phyloP scores from a whole-genome alignment of 2,329 filamentous ascomycete genomes.

The Didymella keratinophila region DNA sequence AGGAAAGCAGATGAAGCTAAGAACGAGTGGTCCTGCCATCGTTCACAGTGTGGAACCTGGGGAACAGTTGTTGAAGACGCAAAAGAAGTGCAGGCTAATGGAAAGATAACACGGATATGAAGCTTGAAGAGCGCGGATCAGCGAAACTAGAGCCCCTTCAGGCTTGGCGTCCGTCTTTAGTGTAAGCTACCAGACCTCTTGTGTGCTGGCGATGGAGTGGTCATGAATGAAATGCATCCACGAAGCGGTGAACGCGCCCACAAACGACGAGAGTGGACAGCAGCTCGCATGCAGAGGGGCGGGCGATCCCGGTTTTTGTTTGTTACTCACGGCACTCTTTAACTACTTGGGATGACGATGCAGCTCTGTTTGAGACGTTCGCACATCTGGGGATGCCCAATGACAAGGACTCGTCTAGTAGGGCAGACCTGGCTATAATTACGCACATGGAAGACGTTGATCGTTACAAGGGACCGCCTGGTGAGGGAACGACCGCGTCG shows the following conservation, averaged over 20 bases:
- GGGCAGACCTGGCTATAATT: slow-evolving; percentile 14
- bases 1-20: slow-evolving; percentile 27
- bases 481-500: slow-evolving; percentile 13
- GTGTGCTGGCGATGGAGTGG: slow-evolving; percentile 13
- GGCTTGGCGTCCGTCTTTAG: slow-evolving; percentile 12
- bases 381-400: slow-evolving; percentile 19
- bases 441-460: slow-evolving; percentile 19
- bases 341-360: slow-evolving; percentile 16
- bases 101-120: slow-evolving; percentile 8
- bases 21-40: slow-evolving; percentile 27
- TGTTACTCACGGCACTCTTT: slow-evolving; percentile 12
- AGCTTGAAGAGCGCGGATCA: slow-evolving; percentile 22
- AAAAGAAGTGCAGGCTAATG: slow-evolving; percentile 18
- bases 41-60: slow-evolving; percentile 29
- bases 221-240: slow-evolving; percentile 6
- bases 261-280: slow-evolving; percentile 17
- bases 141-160: slow-evolving; percentile 11
- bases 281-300: slow-evolving; percentile 21
- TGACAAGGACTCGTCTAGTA: slow-evolving; percentile 5
- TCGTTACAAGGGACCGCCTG: slow-evolving; percentile 18
- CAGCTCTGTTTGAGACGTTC: slow-evolving; percentile 21
- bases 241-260: slow-evolving; percentile 31
- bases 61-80: slow-evolving; percentile 18
- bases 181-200: slow-evolving; percentile 20
- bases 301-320: slow-evolving; percentile 39